Conservation (phyloP, 2,329 filamentous ascomycete genomes). For the Epichloe bromicola region DNA sequence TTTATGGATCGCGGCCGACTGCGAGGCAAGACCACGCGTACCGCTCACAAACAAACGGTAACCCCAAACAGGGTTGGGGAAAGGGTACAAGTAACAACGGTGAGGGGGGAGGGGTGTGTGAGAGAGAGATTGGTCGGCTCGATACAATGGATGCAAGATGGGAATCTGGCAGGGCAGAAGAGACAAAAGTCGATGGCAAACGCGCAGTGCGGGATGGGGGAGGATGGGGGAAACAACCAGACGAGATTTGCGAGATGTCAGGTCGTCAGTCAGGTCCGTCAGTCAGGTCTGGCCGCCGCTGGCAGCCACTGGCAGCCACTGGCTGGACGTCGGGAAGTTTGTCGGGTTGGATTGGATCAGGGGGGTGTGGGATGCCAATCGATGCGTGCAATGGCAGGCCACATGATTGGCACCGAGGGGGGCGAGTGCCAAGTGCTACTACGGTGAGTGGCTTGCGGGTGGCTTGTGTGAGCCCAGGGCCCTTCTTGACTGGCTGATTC, state of each 20-base stretch:
- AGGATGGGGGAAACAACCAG: background rate
- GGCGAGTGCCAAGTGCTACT: background rate
- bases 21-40: slow-evolving; percentile 17
- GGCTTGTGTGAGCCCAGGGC: slow-evolving; percentile 5
- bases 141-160: slow-evolving; percentile 5
- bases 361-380: slow-evolving; percentile 11
- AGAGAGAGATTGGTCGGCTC: slow-evolving; percentile 7
- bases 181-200: slow-evolving; percentile 2
- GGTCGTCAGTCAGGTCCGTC: background rate
- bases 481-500: background rate
- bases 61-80: slow-evolving; percentile 2
- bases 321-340: slow-evolving; percentile 2
- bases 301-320: background rate
- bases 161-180: slow-evolving; percentile 12
- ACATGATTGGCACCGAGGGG: slow-evolving; percentile 20
- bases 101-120: background rate
- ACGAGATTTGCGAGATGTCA: slow-evolving; percentile 13
- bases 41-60: slow-evolving; percentile 3
- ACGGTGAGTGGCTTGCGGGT: slow-evolving; percentile 9
- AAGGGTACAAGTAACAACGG: background rate
- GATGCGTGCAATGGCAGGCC: slow-evolving; percentile 12
- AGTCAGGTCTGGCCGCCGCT: background rate
- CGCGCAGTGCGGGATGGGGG: background rate
- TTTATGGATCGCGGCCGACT: slow-evolving; percentile 8
- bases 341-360: slow-evolving; percentile 1